A percentile compares a stretch with the other conserved stretches of the same genome.
These are phyloP conservation scores for Austroboletus olivaceoglutinosus DNA, from an alignment of 1,284 basidiomycete species.

Conservation along the genomic window DNA sequence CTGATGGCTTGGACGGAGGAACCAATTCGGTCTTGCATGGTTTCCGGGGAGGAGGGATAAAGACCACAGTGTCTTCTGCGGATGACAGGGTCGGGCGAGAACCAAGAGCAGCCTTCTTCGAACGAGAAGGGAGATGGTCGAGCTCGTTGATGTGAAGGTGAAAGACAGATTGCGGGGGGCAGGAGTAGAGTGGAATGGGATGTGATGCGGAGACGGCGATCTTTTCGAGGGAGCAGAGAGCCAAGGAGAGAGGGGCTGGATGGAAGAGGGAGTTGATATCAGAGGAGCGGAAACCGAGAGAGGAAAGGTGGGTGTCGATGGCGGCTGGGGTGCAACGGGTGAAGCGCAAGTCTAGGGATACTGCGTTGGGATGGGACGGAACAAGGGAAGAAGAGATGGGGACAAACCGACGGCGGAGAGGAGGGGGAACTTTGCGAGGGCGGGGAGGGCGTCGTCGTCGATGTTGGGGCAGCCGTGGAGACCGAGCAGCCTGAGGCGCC, in stretches of 20 bases:
- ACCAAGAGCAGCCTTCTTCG: background rate
- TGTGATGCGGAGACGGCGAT: slow-evolving; percentile 10
- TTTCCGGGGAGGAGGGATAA: slow-evolving; percentile 19
- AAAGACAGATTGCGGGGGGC: slow-evolving; percentile 25
- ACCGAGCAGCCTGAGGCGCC: slow-evolving; percentile 41
- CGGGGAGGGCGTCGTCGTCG: slow-evolving; percentile 30
- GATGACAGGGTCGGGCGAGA: too few species aligned
- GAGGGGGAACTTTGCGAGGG: slow-evolving; percentile 40
- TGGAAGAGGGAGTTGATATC: slow-evolving; percentile 25
- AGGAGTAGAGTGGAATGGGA: slow-evolving; percentile 30
- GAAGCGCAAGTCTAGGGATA: slow-evolving; percentile 30
- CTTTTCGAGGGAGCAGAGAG: slow-evolving; percentile 29
- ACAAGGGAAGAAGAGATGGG: background rate
- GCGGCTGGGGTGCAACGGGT: slow-evolving; percentile 26
- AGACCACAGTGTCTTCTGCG: slow-evolving; percentile 15
- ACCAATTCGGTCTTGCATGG: background rate
- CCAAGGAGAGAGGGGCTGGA: slow-evolving; percentile 23
- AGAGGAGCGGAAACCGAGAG: slow-evolving; percentile 26
- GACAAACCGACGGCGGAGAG: slow-evolving; percentile 45
- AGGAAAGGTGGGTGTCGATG: slow-evolving; percentile 13
- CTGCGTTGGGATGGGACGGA: slow-evolving; percentile 1
- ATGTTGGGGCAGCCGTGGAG: slow-evolving; percentile 44
- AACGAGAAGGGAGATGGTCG: background rate
- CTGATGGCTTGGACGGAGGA: too few species aligned
- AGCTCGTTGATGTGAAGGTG: slow-evolving; percentile 27